Evolutionary conservation across 108 stramenopile genomes (phyloP).

Genomic region (Aureococcus anophagefferens): DNA sequence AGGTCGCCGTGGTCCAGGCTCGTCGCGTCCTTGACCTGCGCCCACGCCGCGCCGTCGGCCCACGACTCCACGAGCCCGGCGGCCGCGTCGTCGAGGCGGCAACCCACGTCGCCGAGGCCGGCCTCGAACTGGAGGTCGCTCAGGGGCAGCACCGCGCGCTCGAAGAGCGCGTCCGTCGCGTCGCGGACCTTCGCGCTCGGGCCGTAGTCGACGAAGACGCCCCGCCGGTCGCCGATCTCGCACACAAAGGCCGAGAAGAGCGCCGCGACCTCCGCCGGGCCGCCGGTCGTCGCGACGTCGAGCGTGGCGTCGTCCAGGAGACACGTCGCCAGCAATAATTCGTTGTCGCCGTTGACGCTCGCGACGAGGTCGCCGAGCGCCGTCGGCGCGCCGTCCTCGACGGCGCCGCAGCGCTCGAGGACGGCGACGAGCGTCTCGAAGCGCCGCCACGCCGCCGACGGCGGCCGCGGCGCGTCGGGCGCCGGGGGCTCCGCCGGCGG

Average conservation of each 20-base stretch:
- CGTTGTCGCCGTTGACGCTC: background rate
- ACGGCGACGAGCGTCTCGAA: background rate
- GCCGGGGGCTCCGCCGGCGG: too few species aligned
- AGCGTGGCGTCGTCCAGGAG: background rate
- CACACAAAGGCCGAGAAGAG: background rate
- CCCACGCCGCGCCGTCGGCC: background rate
- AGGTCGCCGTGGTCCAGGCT: background rate
- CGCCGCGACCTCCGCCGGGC: background rate
- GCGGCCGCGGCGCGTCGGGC: too few species aligned
- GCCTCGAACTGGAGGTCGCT: background rate
- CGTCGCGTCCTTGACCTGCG: background rate
- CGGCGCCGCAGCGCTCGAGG: background rate
- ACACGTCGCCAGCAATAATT: background rate
- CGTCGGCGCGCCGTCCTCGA: background rate
- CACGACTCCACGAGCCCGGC: background rate
- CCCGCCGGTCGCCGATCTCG: background rate
- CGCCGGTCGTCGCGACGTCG: background rate
- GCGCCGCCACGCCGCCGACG: background rate
- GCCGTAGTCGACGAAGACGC: background rate
- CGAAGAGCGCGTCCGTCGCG: background rate
- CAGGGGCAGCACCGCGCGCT: background rate
- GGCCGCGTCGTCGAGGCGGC: background rate
- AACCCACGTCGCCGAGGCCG: background rate
- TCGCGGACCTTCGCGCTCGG: background rate
- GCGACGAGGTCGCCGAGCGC: background rate